Conservation (phyloP, 2,329 filamentous ascomycete genomes). For the Helminthosporium solani region DNA sequence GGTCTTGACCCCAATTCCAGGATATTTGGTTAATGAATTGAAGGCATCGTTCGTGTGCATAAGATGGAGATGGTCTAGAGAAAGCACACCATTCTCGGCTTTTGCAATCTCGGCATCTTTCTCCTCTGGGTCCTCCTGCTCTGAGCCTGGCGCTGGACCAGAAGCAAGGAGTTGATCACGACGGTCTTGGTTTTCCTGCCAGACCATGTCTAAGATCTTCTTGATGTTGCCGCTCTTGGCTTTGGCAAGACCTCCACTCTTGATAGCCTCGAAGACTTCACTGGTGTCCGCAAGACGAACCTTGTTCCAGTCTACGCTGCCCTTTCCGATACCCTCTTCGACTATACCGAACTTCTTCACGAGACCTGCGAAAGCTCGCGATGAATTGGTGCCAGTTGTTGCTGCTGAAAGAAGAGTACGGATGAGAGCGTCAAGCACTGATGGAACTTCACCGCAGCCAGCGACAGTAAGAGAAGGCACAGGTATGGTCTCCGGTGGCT, state of each 20-base stretch:
- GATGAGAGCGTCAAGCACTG: constrained; percentile 64
- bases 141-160: constrained; percentile 43
- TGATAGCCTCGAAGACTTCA: constrained; percentile 69
- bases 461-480: constrained; percentile 69
- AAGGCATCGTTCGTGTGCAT: constrained; percentile 59
- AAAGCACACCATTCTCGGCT: constrained; percentile 61
- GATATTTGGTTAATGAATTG: constrained; percentile 57
- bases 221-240: constrained; percentile 74
- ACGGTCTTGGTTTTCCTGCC: constrained; percentile 65
- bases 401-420: constrained; percentile 63
- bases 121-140: constrained; percentile 50
- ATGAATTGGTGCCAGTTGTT: constrained; percentile 62
- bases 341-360: constrained; percentile 64
- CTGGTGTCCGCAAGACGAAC: constrained; percentile 60
- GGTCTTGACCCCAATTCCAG: constrained; percentile 66
- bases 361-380: constrained; percentile 65
- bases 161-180: constrained; percentile 48
- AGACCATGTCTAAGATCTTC: constrained; percentile 69
- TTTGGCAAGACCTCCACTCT: constrained; percentile 68
- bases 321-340: constrained; percentile 63
- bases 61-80: constrained; percentile 62
- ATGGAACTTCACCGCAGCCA: constrained; percentile 68
- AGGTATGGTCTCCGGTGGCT: constrained; percentile 66
- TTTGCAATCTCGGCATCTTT: constrained; percentile 60
- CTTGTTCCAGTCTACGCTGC: constrained; percentile 73